phyloP scores from a whole-genome alignment of 2,329 filamentous ascomycete genomes.

The Verticillium longisporum region DNA sequence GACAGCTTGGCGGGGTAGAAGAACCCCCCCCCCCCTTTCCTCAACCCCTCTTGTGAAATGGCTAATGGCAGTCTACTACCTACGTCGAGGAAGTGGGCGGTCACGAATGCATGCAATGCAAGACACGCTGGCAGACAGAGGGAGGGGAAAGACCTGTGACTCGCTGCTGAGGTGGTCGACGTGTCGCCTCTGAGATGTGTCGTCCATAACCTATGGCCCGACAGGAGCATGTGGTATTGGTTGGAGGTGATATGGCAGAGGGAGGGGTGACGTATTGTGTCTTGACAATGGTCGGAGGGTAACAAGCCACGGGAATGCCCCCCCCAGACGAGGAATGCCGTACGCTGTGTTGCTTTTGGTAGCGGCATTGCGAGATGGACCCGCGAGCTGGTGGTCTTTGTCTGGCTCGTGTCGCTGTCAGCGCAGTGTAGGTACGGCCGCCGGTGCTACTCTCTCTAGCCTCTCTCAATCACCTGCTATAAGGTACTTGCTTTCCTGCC shows the following conservation, averaged over 20 bases:
- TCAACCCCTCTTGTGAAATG: background rate
- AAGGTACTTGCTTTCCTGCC: background rate
- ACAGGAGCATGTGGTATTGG: background rate
- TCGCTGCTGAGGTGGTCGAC: background rate
- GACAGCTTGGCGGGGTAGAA: background rate
- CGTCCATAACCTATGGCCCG: background rate
- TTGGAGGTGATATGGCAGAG: background rate
- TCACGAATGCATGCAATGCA: constrained; percentile 8
- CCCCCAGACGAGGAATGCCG: background rate
- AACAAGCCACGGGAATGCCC: background rate
- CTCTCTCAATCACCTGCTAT: too few species aligned
- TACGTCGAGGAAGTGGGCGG: background rate
- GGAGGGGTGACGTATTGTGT: background rate
- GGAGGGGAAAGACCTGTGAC: background rate
- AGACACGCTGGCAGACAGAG: constrained; percentile 7
- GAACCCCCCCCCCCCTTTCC: background rate
- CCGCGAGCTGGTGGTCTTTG: too few species aligned
- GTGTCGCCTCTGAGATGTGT: background rate
- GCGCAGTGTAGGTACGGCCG: too few species aligned
- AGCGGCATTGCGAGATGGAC: too few species aligned
- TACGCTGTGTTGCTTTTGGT: too few species aligned
- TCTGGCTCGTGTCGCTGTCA: too few species aligned
- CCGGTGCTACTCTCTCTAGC: too few species aligned
- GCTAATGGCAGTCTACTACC: background rate
- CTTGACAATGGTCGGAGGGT: background rate